A percentile compares a stretch with the other conserved stretches of the same genome.
Conservation (phyloP, 768 basidiomycete species). For the Mycena haematopus region DNA sequence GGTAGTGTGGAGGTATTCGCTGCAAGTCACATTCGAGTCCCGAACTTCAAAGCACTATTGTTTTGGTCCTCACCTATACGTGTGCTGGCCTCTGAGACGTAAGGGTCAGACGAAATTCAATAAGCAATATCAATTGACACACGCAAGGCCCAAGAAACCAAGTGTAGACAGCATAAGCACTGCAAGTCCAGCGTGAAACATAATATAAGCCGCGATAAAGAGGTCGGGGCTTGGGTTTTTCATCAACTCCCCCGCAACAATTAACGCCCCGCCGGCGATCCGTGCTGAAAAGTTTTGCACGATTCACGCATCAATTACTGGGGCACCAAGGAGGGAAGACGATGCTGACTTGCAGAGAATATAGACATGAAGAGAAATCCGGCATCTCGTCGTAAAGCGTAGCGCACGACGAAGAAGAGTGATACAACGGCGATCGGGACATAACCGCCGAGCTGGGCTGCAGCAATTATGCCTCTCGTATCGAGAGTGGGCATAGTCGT, state of each 20-base stretch:
- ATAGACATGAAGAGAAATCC: conserved; percentile 75
- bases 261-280: conserved; percentile 60
- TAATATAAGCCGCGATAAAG: conserved; percentile 58
- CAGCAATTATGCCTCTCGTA: conserved; percentile 53
- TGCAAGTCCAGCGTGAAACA: conserved; percentile 51
- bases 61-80: conserved; percentile 39
- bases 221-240: conserved; percentile 47
- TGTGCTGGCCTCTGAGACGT: conserved; percentile 52
- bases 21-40: too few relatives aligned
- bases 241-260: conserved; percentile 58
- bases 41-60: too few relatives aligned
- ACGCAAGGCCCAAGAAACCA: conserved; percentile 60
- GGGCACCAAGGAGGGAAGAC: not conserved
- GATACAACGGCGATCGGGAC: conserved; percentile 58
- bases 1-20: conserved; percentile 44
- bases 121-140: conserved; percentile 31
- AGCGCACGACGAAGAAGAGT: conserved; percentile 52
- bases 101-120: conserved; percentile 32
- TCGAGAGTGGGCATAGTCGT: conserved; percentile 49
- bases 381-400: conserved; percentile 63
- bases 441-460: conserved; percentile 66
- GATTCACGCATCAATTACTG: not conserved
- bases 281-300: conserved; percentile 49
- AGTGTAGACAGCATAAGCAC: conserved; percentile 49
- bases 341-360: conserved; percentile 59